Percentiles rank a stretch among this genome's conserved stretches.
Evolutionary conservation across 2,329 filamentous ascomycete genomes (phyloP).

Genomic region (Alternaria novae-zelandiae): DNA sequence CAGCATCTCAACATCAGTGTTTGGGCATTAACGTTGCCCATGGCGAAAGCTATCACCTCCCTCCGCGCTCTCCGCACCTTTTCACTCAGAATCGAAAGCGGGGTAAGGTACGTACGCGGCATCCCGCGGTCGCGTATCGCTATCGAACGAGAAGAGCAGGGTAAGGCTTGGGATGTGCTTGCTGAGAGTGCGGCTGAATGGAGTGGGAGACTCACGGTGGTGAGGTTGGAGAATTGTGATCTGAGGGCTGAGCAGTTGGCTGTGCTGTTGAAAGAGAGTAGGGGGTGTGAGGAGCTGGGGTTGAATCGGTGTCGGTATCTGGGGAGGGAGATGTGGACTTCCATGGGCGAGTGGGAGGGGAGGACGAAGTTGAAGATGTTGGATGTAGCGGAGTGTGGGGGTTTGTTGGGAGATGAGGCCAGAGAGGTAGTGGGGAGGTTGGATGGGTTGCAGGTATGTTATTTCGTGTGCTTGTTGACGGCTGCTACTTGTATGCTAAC

Average conservation of each 20-base stretch:
- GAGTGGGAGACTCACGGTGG: slow-evolving; percentile 20
- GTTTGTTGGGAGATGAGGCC: slow-evolving; percentile 21
- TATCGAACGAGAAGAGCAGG: slow-evolving; percentile 13
- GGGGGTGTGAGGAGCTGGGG: slow-evolving; percentile 28
- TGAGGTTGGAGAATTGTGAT: slow-evolving; percentile 34
- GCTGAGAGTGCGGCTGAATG: slow-evolving; percentile 6
- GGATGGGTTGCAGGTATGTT: slow-evolving; percentile 29
- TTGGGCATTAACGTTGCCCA: slow-evolving; percentile 34
- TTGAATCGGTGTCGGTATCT: slow-evolving; percentile 28
- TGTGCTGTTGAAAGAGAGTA: slow-evolving; percentile 20
- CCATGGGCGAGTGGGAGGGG: slow-evolving; percentile 29
- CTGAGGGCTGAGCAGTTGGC: slow-evolving; percentile 23
- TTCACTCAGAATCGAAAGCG: slow-evolving; percentile 33
- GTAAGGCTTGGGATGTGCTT: slow-evolving; percentile 28
- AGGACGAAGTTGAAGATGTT: slow-evolving; percentile 20
- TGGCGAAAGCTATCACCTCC: slow-evolving; percentile 29
- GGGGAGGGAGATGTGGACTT: slow-evolving; percentile 24
- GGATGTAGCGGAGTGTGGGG: slow-evolving; percentile 30
- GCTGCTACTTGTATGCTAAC: neutral
- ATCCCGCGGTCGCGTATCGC: slow-evolving; percentile 17
- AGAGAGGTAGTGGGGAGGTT: slow-evolving; percentile 11
- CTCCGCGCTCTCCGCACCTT: slow-evolving; percentile 30
- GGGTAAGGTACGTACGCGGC: slow-evolving; percentile 12
- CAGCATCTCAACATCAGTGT: slow-evolving; percentile 36
- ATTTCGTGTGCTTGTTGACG: neutral